phyloP scores from a whole-genome alignment of 352 stramenopile species.

The Phytophthora niederhauseri region DNA sequence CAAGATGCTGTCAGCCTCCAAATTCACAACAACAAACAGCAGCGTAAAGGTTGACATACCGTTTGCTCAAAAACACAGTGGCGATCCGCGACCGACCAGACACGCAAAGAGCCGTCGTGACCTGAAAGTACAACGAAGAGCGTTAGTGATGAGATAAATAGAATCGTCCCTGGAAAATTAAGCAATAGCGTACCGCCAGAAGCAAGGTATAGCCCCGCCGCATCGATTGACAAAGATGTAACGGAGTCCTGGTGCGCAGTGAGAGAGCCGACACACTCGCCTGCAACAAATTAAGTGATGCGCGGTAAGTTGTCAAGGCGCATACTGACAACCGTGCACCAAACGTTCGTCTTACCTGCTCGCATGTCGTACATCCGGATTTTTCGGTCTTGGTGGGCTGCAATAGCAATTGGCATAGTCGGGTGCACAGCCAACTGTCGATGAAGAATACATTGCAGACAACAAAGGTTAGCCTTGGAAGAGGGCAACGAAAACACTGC shows the following conservation, averaged over 20 bases:
- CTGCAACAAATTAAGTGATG: slow-evolving; percentile 28
- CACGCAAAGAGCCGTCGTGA: slow-evolving; percentile 83
- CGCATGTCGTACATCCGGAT: slow-evolving; percentile 90
- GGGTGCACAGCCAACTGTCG: slow-evolving; percentile 67
- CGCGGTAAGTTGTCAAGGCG: too few relatives aligned
- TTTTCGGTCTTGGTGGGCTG: slow-evolving; percentile 82
- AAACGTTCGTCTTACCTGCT: slow-evolving; percentile 29
- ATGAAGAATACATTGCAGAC: not conserved
- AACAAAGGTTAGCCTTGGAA: slow-evolving; percentile 2
- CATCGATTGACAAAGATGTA: slow-evolving; percentile 79
- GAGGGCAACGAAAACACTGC: not conserved
- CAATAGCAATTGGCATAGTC: slow-evolving; percentile 85
- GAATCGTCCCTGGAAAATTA: not conserved
- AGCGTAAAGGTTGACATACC: slow-evolving; percentile 34
- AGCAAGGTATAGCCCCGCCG: slow-evolving; percentile 74
- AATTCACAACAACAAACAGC: not conserved
- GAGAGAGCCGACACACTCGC: slow-evolving; percentile 78
- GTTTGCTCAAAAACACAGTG: slow-evolving; percentile 89
- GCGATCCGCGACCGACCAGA: slow-evolving; percentile 83
- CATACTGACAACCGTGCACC: too few relatives aligned
- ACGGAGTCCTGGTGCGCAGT: slow-evolving; percentile 86
- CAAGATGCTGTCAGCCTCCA: not conserved
- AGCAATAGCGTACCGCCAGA: slow-evolving; percentile 54
- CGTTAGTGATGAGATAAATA: slow-evolving; percentile 5
- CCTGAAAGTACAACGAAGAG: slow-evolving; percentile 35